Base-by-base conservation (phyloP, 78 protist genomes). In the Chrysochromulina parva region DNA sequence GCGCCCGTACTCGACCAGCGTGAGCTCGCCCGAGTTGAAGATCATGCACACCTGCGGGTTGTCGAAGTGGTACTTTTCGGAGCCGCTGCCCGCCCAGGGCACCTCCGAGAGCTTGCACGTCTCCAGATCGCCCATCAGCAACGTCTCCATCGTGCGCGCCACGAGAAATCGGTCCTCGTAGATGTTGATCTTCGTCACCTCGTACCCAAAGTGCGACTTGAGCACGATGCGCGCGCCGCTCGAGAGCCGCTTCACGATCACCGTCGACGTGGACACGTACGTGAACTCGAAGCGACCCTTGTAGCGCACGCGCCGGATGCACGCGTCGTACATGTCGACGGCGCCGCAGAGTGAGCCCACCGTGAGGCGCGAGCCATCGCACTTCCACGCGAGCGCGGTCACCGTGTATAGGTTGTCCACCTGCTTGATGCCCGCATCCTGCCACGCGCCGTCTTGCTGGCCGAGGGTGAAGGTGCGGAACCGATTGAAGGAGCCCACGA, bases 1-100 rank as follows among this genome's bases (percentile, higher is more conserved):
- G 81, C 90, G 47, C 55, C 97, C 98, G 88, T 96, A 96, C 92
- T 95, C 96, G 54, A 97, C 94, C 26, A 97, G 67, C 52, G 96
- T 48, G 48, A 96, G 94, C 95, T 97, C 98, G 55, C 97, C 98
- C 38, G 95, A 92, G 66, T 89, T 91, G 93, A 73, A 95, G 47
- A 97, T 81, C 93, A 97, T 90, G 91, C 94, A 90, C 17, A 88
- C 93, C 52, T n/a, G 7, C 60, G 55, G 73, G 74, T 96, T 93
- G 85, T 96, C 95, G 57, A 96, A 95, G 92, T 62, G 20, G 91
- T 93, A 96, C 90, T 92, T 87, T 81, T 96, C 98, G 66, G 85
- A 57, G 58, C 96, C 96, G 11, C 95, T 74, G 20, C 80, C 69
- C 28, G 16, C 14, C 96, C 97, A 94, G 22, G 92, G 92, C 19